Evolutionary conservation across 495 filamentous ascomycete species (phyloP), one percentile per base, ranked within the genome.

Genomic region (Aspergillus haitiensis): DNA sequence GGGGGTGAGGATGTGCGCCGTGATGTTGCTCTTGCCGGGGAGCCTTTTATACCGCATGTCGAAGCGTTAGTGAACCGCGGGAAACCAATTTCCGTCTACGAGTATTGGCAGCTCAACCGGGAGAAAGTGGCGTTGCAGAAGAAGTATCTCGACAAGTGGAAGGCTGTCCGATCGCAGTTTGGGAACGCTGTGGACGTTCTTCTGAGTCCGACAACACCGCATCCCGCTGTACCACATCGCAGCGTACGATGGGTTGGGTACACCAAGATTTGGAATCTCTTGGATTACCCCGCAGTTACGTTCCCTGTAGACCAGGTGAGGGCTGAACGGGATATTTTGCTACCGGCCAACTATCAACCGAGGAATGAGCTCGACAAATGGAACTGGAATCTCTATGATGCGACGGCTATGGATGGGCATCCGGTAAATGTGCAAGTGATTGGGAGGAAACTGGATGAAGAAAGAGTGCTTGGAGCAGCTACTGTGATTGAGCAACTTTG

Each of bases 201-300:
- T 39, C 65, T 92, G 1, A 62, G 83, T 69, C 72, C 86, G 77
- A 56, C 82, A 58, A 34, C 77, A 69, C 68, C 81, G 7, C 74
- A 78, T 58, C 66, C 68, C 1, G 74, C 81, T 12, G 77, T 83
- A 13, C 76, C 81, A 35, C 80, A 79, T 40, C 70, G 78, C 12
- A 68, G 60, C 63, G 76, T 82, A 58, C 70, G 66, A 10, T 78
- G 76, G 75, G 72, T 85, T 48, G 78, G 79, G 0, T 91, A 89
- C 63, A 88, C 85, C 0, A 75, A 78, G 44, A 82, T 88, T 59
- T 90, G 87, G 87, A 90, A 91, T 66, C 64, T 89, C 36, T 70
- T 90, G 0, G 86, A 89, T 64, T 90, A 86, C 63, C 81, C 82
- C 8, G 73, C 78, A 31, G 71, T 85, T 35, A 79, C 81, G 6